These are phyloP conservation scores for Apocynum venetum DNA, from an alignment of 257 asterid species.

Conservation along the genomic window DNA sequence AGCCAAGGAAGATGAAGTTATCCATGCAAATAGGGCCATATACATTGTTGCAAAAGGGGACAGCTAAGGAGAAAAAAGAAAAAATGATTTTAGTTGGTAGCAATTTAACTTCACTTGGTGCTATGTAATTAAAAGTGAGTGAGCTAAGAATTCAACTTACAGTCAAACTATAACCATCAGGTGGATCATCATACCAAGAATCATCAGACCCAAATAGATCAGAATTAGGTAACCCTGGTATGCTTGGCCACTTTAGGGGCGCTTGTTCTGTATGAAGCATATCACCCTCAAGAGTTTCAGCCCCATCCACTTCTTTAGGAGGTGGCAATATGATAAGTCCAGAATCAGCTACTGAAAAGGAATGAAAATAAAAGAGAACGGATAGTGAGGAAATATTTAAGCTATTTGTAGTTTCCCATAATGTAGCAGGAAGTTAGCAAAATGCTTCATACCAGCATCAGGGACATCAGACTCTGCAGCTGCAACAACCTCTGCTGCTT, in stretches of 20 bases:
- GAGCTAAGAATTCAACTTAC: constrained; percentile 43
- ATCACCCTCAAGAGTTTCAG: constrained; percentile 34
- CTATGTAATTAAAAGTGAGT: not conserved
- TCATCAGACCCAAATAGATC: constrained; percentile 68
- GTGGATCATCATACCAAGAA: constrained; percentile 80
- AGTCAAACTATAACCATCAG: constrained; percentile 60
- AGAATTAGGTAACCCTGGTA: constrained; percentile 45
- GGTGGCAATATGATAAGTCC: constrained; percentile 66
- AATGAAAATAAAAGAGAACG: constrained; percentile 27
- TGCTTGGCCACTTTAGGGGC: constrained; percentile 69
- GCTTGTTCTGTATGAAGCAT: constrained; percentile 39
- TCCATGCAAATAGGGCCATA: constrained; percentile 79
- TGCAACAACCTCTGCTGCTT: constrained; percentile 85
- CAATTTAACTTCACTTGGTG: not conserved
- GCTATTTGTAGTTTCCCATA: not conserved
- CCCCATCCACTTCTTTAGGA: constrained; percentile 36
- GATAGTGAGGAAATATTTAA: constrained; percentile 11
- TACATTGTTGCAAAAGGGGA: constrained; percentile 89
- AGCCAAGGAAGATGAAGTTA: constrained; percentile 83
- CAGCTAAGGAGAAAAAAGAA: constrained; percentile 37
- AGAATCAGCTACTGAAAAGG: constrained; percentile 61
- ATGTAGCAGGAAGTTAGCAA: not conserved
- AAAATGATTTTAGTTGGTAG: constrained; percentile 6
- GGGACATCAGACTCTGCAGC: constrained; percentile 56
- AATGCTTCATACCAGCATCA: constrained; percentile 59